Evolutionary conservation across 2,329 filamentous ascomycete species (phyloP).

Genomic region (Sporothrix phasma): DNA sequence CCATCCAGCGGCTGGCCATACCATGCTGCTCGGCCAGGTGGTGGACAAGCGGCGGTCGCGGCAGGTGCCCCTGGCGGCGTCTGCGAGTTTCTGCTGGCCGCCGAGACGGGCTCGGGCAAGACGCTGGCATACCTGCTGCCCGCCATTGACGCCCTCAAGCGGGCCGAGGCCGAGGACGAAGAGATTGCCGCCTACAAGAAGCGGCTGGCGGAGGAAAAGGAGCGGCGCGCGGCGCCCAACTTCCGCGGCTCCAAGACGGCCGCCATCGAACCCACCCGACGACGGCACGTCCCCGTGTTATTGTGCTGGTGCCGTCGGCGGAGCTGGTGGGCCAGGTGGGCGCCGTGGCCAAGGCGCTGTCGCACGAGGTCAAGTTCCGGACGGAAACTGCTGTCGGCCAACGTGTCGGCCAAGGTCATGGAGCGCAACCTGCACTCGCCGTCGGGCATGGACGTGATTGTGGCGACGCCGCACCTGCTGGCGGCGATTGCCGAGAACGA

Average conservation of each 20-base stretch:
- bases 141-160: slow-evolving; percentile 74
- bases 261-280: slow-evolving; percentile 59
- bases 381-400: slow-evolving; percentile 72
- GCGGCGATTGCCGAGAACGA: slow-evolving; percentile 80
- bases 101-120: slow-evolving; percentile 95
- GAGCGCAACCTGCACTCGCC: slow-evolving; percentile 74
- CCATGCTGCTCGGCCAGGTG: slow-evolving; percentile 61
- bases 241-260: slow-evolving; percentile 35
- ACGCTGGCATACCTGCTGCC: slow-evolving; percentile 88
- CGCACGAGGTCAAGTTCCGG: slow-evolving; percentile 80
- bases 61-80: not conserved
- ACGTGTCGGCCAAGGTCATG: slow-evolving; percentile 67
- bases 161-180: slow-evolving; percentile 53
- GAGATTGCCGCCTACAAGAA: slow-evolving; percentile 49
- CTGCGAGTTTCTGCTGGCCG: slow-evolving; percentile 68
- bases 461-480: slow-evolving; percentile 83
- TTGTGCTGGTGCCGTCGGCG: slow-evolving; percentile 84
- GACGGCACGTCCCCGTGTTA: slow-evolving; percentile 67
- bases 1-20: slow-evolving; percentile 81
- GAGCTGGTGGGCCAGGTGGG: slow-evolving; percentile 88
- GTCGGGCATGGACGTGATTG: slow-evolving; percentile 71
- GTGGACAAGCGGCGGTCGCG: slow-evolving; percentile 20
- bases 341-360: slow-evolving; percentile 66
- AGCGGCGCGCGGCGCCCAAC: slow-evolving; percentile 42
- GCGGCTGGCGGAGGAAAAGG: slow-evolving; percentile 44